A percentile compares a stretch with the other conserved stretches of the same genome.
Conservation (phyloP, 768 basidiomycete genomes). For the Plicaturopsis crispa region DNA sequence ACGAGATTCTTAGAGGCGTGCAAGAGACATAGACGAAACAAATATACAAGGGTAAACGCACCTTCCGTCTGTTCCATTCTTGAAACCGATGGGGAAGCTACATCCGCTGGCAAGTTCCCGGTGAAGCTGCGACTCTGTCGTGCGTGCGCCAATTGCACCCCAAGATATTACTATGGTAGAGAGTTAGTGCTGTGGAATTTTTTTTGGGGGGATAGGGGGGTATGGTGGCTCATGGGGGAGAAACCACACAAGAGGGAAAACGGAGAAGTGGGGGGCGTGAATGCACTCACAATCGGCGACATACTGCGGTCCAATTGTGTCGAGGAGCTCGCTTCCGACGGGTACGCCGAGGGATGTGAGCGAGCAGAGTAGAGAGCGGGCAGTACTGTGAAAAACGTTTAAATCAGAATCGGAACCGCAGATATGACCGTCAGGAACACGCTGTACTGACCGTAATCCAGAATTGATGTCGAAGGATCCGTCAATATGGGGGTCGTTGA, state of each 20-base stretch:
- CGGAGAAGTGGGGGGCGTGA: background rate
- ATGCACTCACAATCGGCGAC: constrained; percentile 56
- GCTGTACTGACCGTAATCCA: background rate
- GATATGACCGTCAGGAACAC: too few species aligned
- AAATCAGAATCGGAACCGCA: too few species aligned
- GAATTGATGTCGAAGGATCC: constrained; percentile 60
- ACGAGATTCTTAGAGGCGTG: constrained; percentile 9
- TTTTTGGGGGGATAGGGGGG: too few species aligned
- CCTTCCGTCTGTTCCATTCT: constrained; percentile 97
- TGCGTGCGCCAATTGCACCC: constrained; percentile 96
- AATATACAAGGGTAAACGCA: too few species aligned
- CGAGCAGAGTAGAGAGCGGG: constrained; percentile 85
- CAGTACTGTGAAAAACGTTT: constrained; percentile 79
- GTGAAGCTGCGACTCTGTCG: constrained; percentile 96
- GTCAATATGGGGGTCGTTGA: constrained; percentile 93
- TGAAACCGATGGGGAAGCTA: constrained; percentile 98
- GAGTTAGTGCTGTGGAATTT: too few species aligned
- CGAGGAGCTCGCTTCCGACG: constrained; percentile 90
- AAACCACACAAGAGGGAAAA: too few species aligned
- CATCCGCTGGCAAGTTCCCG: constrained; percentile 93
- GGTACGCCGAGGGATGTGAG: constrained; percentile 86
- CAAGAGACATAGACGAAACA: too few species aligned
- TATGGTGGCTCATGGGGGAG: too few species aligned
- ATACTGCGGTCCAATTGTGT: constrained; percentile 79
- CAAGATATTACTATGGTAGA: constrained; percentile 59